Base-by-base conservation (phyloP, 2,329 filamentous ascomycete genomes). In the Fusarium ramigenum region DNA sequence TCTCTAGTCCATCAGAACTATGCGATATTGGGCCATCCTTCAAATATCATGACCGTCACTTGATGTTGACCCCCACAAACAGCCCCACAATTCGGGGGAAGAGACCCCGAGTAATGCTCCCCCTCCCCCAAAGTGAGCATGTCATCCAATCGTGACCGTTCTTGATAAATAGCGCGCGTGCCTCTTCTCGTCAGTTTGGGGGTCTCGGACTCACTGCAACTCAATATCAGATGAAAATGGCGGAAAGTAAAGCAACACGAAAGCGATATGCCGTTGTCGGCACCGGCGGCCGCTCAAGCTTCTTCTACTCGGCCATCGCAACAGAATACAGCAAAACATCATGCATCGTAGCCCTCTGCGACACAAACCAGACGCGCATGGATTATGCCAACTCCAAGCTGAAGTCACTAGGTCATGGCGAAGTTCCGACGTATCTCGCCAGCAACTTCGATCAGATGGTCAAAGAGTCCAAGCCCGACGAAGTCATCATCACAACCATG, bases 401-500 rank as follows among this genome's bases (percentile, higher is more conserved):
- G 16, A 76, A 82, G 39, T 67, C 79, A 0, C 79, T 90, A 2
- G 85, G 87, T 30, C 84, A 88, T 72, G 78, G 72, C 5, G 74
- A 80, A 4, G 83, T 91, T 0, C 88, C 88, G 4, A 89, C 87
- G 0, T 91, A 86, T 78, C 82, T 84, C 34, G 88, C 88, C 1
- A 67, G 79, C 18, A 83, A 88, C 73, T 91, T 91, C 72, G 88
- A 90, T 76, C 80, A 80, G 53, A 91, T 91, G 89, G 84, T 90
- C 70, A 62, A 80, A 37, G 87, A 89, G 53, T 87, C 87, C 1
- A 84, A 84, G 63, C 89, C 89, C 0, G 88, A 91, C 78, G 88
- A 89, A 75, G 84, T 91, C 21, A 90, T 91, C 70, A 84, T 91
- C 21, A 91, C 89, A 2, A 91, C 89, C 0, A 89, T 91, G 74